Base-by-base conservation (phyloP, 805 yeast species). In the Ogataea saltuana region DNA sequence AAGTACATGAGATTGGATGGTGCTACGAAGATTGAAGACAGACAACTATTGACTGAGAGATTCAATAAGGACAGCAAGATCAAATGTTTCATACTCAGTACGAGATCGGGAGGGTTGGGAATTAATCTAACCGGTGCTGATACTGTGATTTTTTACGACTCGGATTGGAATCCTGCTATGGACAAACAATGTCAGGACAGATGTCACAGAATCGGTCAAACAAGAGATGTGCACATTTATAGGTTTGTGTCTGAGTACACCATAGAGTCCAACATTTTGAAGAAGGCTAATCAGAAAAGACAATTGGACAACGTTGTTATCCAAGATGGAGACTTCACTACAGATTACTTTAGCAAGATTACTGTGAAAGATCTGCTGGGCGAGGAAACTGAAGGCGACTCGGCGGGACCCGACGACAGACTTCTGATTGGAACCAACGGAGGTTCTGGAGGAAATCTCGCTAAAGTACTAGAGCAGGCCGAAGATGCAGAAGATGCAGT, bases 101-200 rank as follows among this genome's bases (percentile, higher is more conserved):
- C 97, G 2, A 80, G 99, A 66, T 93, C 99, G 2, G 99, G 99
- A 64, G 99, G 99, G 27, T 73, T 95, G 54, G 99, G 99, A 61
- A 93, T 93, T 63, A 93, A 93, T 59, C 69, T 93, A 51, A 93
- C 99, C 0, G 99, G 98, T 60, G 99, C 99, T 0, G 99, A 93
- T 59, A 93, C 99, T 0, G 99, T 93, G 33, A 88, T 93, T 6
- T 95, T 93, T 67, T 93, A 95, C 63, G 99, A 93, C 65, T 88
- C 97, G 2, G 99, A 91, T 66, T 91, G 99, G 99, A 93, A 93
- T 61, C 99, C 99, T 2, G 96, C 98, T 1, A 93, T 93, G 97
- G 99, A 93, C 64, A 88, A 89, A 60, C 99, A 93, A 67, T 93
- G 99, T 68, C 99, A 93, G 66, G 99, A 93, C 67, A 82, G 99